These are phyloP conservation scores for Leccinum boreale DNA, from an alignment of 768 basidiomycete genomes.

Conservation along the genomic window DNA sequence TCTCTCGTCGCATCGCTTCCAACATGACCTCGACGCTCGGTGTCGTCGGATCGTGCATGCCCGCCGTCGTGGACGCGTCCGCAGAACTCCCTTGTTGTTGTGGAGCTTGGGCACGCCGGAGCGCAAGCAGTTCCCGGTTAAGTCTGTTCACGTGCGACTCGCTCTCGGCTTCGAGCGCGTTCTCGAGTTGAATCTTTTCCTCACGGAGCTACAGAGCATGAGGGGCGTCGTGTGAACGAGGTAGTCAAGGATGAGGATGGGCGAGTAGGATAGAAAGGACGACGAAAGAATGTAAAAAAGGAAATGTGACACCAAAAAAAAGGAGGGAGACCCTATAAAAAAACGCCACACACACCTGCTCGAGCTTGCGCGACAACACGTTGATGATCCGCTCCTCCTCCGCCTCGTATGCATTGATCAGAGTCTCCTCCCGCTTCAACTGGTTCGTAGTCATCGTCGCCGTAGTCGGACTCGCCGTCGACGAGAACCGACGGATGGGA, in stretches of 20 bases:
- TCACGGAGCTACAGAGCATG: slow-evolving; percentile 77
- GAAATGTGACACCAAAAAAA: no score
- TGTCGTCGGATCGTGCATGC: slow-evolving; percentile 29
- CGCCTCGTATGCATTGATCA: slow-evolving; percentile 87
- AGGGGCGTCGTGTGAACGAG: background rate
- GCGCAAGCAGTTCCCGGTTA: slow-evolving; percentile 62
- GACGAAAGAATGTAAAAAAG: background rate
- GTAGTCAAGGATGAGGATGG: background rate
- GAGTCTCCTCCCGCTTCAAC: slow-evolving; percentile 56
- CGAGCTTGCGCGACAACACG: slow-evolving; percentile 75
- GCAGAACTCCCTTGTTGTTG: slow-evolving; percentile 5
- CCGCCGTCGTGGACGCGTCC: slow-evolving; percentile 1
- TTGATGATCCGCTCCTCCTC: slow-evolving; percentile 90
- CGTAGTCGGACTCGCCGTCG: background rate
- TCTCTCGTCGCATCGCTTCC: slow-evolving; percentile 75
- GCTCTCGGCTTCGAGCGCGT: slow-evolving; percentile 79
- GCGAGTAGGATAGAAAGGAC: background rate
- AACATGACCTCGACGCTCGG: slow-evolving; percentile 59
- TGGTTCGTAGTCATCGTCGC: slow-evolving; percentile 38
- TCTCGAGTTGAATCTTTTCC: slow-evolving; percentile 83
- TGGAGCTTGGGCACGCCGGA: slow-evolving; percentile 56
- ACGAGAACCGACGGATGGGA: background rate
- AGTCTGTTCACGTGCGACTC: slow-evolving; percentile 80
- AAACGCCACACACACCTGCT: slow-evolving; percentile 51
- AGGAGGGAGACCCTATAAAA: background rate